Conservation (phyloP, 495 filamentous ascomycete genomes). For the Podospora pseudopauciseta region DNA sequence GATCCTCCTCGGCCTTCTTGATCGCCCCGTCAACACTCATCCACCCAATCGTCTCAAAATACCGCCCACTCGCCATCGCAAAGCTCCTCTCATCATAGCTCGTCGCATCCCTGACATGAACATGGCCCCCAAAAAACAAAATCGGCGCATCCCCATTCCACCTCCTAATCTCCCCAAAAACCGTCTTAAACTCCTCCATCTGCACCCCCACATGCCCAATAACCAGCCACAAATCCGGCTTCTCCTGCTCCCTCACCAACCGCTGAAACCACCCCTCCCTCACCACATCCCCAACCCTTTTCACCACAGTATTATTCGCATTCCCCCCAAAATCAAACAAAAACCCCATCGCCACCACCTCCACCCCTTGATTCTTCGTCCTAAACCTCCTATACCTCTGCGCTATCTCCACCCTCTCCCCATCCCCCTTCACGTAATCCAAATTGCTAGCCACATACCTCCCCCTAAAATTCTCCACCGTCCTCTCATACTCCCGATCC, state of each 20-base stretch:
- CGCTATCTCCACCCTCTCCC: conserved; percentile 70
- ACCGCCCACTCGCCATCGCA: conserved; percentile 85
- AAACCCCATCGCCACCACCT: conserved; percentile 86
- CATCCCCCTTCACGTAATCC: conserved; percentile 69
- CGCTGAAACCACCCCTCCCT: conserved; percentile 86
- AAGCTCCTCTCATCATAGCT: conserved; percentile 77
- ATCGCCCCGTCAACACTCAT: conserved; percentile 76
- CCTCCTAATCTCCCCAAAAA: conserved; percentile 76
- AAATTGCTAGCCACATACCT: conserved; percentile 87
- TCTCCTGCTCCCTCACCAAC: conserved; percentile 73
- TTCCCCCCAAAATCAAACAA: conserved; percentile 90
- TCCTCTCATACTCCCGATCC: conserved; percentile 67
- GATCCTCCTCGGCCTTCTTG: conserved; percentile 24
- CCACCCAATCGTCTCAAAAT: conserved; percentile 97
- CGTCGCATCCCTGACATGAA: conserved; percentile 81
- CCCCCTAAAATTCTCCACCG: conserved; percentile 72
- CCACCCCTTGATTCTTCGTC: conserved; percentile 80
- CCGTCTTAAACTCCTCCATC: conserved; percentile 69
- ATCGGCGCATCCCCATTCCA: conserved; percentile 77
- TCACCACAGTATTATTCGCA: conserved; percentile 81
- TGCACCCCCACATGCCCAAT: conserved; percentile 80
- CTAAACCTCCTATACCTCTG: conserved; percentile 81
- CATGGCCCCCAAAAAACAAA: conserved; percentile 90
- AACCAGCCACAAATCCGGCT: conserved; percentile 74
- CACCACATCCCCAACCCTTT: conserved; percentile 71